Evolutionary conservation across 768 basidiomycete species (phyloP), one percentile per base, ranked within the genome.

Genomic region (Gyrodon lividus): DNA sequence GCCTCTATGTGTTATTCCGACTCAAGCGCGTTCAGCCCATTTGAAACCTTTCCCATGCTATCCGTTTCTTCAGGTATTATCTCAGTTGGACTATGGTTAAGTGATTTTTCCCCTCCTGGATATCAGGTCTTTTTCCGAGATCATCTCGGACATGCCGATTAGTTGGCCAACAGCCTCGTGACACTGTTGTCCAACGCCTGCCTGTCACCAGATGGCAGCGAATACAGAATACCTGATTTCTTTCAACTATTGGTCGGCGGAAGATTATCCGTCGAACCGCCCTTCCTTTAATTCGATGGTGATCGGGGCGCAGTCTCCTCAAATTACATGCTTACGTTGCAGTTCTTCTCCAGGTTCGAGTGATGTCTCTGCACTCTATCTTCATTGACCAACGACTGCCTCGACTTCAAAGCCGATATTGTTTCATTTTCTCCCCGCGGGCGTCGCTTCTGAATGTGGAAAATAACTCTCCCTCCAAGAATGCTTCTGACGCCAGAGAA

Each of bases 401-500:
- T 43, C 43, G 49, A 46, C 30, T 9, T 26, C 19, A 35, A 35
- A 16, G 43, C 39, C n/a, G 44, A 35, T 19, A 19, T 19, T 40
- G 23, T 47, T 42, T 46, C 31, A 47, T 51, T 49, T 55, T 39
- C 50, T 46, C 5, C 13, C 20, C 20, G 19, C 40, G 10, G 40
- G 40, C 5, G 31, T 47, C 24, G 19, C 12, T 28, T 56, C 39
- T 31, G 23, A 22, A 51, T 45, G 40, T 48, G 40, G 46, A 16
- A 33, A 24, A 38, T 31, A 22, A 7, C 26, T 35, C 40, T 52
- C 37, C 43, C 45, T 23, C 45, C 43, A 44, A 37, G 37, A 34
- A 37, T 17, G 9, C 19, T 54, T 59, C 53, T 51, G 47, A 46
- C 53, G 47, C 50, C 50, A 30, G 28, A 45, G 39, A 52, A 52